Conservation (phyloP, 345 rosid species). For the Atalantia buxifolia region DNA sequence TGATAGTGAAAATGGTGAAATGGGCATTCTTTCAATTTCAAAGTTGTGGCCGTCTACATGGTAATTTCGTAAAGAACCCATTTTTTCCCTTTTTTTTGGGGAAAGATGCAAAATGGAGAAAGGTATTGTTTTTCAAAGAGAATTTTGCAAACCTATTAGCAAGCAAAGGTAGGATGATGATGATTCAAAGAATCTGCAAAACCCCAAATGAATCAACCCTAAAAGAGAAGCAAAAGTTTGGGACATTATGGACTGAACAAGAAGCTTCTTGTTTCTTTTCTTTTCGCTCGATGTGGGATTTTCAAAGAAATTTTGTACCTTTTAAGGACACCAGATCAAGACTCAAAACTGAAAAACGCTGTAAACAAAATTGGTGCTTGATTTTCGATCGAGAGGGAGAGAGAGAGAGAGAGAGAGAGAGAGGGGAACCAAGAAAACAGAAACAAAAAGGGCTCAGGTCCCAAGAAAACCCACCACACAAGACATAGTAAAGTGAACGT, state of each 20-base stretch:
- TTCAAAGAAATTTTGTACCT: conserved; percentile 8
- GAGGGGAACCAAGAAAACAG: conserved; percentile 1
- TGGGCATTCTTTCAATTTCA: conserved; percentile 23
- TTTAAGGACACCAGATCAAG: conserved; percentile 27
- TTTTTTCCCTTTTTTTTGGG: background rate
- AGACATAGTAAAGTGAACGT: conserved; percentile 7
- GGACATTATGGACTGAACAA: conserved; percentile 14
- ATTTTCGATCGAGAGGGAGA: conserved; percentile 20
- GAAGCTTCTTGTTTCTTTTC: background rate
- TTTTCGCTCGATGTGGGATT: background rate
- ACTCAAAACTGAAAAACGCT: conserved; percentile 15
- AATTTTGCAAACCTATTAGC: conserved; percentile 1
- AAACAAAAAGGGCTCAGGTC: conserved; percentile 15
- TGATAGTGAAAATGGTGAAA: conserved; percentile 15
- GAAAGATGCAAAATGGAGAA: conserved; percentile 16
- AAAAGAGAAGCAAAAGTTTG: conserved; percentile 13
- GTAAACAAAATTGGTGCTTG: conserved; percentile 15
- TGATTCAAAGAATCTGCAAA: background rate
- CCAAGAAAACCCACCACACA: conserved; percentile 27
- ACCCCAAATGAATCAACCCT: conserved; percentile 9
- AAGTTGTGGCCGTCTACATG: conserved; percentile 21
- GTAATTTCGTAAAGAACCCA: conserved; percentile 25
- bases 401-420: conserved; percentile 20
- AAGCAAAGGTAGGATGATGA: background rate
- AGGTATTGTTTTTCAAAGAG: background rate